These are phyloP conservation scores for Candida sakaeoensis DNA, from an alignment of 805 yeast species.

Conservation along the genomic window DNA sequence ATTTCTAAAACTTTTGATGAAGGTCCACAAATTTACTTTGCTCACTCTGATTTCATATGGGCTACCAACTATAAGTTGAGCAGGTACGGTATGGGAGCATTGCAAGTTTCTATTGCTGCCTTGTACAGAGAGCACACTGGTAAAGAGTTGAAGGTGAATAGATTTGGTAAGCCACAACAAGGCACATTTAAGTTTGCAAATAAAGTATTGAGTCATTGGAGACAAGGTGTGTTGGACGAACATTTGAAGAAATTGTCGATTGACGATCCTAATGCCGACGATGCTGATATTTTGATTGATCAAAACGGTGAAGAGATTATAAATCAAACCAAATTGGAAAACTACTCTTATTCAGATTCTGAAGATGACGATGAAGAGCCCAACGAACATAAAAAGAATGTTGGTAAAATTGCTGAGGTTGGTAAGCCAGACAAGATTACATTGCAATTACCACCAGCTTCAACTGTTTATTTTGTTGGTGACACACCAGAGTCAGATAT, in stretches of 20 bases:
- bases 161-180: conserved; percentile 88
- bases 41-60: conserved; percentile 92
- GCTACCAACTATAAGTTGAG: conserved; percentile 80
- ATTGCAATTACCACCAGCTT: conserved; percentile 73
- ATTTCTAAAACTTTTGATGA: conserved; percentile 64
- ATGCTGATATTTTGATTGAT: conserved; percentile 40
- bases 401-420: conserved; percentile 25
- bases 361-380: conserved; percentile 29
- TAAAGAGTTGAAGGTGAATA: conserved; percentile 67
- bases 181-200: conserved; percentile 84
- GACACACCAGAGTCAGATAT: conserved; percentile 89
- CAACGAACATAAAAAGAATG: conserved; percentile 15
- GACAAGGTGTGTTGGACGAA: conserved; percentile 71
- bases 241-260: conserved; percentile 56
- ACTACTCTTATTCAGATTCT: conserved; percentile 26
- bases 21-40: conserved; percentile 81
- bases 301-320: conserved; percentile 44
- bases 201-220: conserved; percentile 72
- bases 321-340: conserved; percentile 40
- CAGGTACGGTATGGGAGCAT: conserved; percentile 92
- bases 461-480: conserved; percentile 84
- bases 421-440: conserved; percentile 36
- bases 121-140: conserved; percentile 84
- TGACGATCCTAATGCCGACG: conserved; percentile 39
- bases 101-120: conserved; percentile 84